Evolutionary conservation across 257 asterid genomes (phyloP).

Genomic region (Lavandula angustifolia): DNA sequence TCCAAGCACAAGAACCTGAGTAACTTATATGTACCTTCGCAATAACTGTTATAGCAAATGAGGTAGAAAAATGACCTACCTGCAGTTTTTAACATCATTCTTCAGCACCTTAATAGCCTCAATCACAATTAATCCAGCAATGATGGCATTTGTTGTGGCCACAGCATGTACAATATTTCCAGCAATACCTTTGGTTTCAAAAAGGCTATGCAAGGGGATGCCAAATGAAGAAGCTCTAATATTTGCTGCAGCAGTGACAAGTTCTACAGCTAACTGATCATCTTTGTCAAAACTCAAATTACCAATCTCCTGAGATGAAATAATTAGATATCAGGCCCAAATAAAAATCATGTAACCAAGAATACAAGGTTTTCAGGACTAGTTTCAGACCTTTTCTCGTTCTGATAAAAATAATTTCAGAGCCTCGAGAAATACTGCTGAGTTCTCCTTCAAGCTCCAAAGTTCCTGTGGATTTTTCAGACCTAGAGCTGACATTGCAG

Average conservation of each 20-base stretch:
- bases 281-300: conserved; percentile 94
- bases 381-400: conserved; percentile 69
- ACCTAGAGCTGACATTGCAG: conserved; percentile 87
- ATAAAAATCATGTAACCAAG: conserved; percentile 27
- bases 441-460: conserved; percentile 89
- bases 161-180: conserved; percentile 98
- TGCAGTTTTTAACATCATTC: conserved; percentile 63
- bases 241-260: conserved; percentile 98
- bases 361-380: conserved; percentile 16
- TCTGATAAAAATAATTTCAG: conserved; percentile 62
- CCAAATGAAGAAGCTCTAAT: conserved; percentile 98
- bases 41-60: conserved; percentile 1
- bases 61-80: conserved; percentile 47
- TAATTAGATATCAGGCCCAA: conserved; percentile 14
- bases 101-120: conserved; percentile 96
- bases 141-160: conserved; percentile 96
- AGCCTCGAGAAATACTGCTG: conserved; percentile 83
- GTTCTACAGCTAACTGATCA: conserved; percentile 95
- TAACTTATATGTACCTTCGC: background rate
- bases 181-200: conserved; percentile 97
- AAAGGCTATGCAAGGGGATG: conserved; percentile 93
- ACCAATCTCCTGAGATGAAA: conserved; percentile 76
- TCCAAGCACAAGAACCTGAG: background rate
- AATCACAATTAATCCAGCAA: conserved; percentile 95
- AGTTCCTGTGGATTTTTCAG: conserved; percentile 89